Evolutionary conservation across 192 early-diverging fungal species (phyloP).

Genomic region (Backusella liffmaniae): DNA sequence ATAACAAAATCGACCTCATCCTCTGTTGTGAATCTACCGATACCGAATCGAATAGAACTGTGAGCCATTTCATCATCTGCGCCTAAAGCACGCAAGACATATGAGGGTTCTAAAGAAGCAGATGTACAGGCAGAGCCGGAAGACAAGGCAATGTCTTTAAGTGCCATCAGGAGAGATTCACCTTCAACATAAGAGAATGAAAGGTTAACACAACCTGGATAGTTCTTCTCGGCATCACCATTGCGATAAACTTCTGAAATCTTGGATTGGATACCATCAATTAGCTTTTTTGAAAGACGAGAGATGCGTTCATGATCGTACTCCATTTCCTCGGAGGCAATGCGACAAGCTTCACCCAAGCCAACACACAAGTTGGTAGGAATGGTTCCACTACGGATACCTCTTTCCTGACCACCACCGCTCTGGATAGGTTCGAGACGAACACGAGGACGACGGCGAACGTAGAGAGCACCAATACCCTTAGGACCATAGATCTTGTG

Average conservation of each 20-base stretch:
- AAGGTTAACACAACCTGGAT: slow-evolving; percentile 93
- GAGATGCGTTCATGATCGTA: slow-evolving; percentile 77
- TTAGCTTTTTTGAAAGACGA: slow-evolving; percentile 72
- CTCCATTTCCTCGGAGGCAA: slow-evolving; percentile 80
- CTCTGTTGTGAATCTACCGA: slow-evolving; percentile 96
- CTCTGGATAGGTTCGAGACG: slow-evolving; percentile 87
- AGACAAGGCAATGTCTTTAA: slow-evolving; percentile 95
- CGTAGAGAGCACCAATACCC: slow-evolving; percentile 92
- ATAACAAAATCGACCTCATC: slow-evolving; percentile 92
- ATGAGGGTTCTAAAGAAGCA: slow-evolving; percentile 93
- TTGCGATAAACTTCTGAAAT: slow-evolving; percentile 87
- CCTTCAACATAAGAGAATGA: slow-evolving; percentile 98
- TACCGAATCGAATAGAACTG: slow-evolving; percentile 92
- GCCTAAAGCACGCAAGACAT: slow-evolving; percentile 95
- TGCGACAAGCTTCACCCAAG: slow-evolving; percentile 82
- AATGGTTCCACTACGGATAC: slow-evolving; percentile 91
- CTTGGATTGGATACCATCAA: slow-evolving; percentile 76
- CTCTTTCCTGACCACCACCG: slow-evolving; percentile 96
- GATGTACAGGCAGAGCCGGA: slow-evolving; percentile 96
- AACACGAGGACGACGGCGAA: slow-evolving; percentile 90
- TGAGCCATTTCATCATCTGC: slow-evolving; percentile 97
- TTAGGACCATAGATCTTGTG: slow-evolving; percentile 99
- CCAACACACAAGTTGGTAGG: slow-evolving; percentile 89
- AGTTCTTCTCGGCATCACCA: slow-evolving; percentile 75
- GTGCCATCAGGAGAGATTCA: slow-evolving; percentile 95